Evolutionary conservation across 495 filamentous ascomycete species (phyloP), one percentile per base, ranked within the genome.

Genomic region (Penicillium coffeae): DNA sequence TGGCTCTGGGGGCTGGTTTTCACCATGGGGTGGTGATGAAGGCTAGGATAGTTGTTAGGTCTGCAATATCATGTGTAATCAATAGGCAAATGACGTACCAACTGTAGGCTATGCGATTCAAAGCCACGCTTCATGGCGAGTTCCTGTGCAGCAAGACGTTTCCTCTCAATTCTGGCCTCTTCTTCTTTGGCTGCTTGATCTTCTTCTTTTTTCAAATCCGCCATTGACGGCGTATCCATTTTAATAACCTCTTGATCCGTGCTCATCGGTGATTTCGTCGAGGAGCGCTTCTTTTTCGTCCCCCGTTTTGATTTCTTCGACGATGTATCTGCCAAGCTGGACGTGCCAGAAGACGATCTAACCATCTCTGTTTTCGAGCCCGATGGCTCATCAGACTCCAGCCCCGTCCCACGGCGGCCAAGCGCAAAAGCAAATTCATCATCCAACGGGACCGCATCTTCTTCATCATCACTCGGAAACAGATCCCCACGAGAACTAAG

Each of bases 401-500:
- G 56, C 7, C 68, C 78, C 0, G 85, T 88, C 21, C 76, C 78
- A 22, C 83, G 76, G 33, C 85, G 76, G 21, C 85, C 84, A 21
- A 96, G 68, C 1, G 81, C 79, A 68, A 95, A 82, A 1, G 88
- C 82, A 55, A 97, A 95, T 58, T 97, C 93, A 66, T 97, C 93
- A 56, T 90, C 88, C 42, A 98, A 70, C 1, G 93, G 90, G 19
- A 96, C 82, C 1, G 93, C 93, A 74, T 98, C 89, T 62, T 90
- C 84, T 47, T 87, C 89, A 50, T 96, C 93, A 51, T 95, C 91
- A 55, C 92, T 96, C 1, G 89, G 90, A 53, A 96, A 91, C 16
- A 99, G 71, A 66, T 99, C 93, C 0, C 90, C 90, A 42, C 94
- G 78, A n/a, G 91, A 96, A 58, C 93, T 86, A 36, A 90, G 80